phyloP scores from a whole-genome alignment of 2,329 filamentous ascomycete species.

The Aspergillus unguis region DNA sequence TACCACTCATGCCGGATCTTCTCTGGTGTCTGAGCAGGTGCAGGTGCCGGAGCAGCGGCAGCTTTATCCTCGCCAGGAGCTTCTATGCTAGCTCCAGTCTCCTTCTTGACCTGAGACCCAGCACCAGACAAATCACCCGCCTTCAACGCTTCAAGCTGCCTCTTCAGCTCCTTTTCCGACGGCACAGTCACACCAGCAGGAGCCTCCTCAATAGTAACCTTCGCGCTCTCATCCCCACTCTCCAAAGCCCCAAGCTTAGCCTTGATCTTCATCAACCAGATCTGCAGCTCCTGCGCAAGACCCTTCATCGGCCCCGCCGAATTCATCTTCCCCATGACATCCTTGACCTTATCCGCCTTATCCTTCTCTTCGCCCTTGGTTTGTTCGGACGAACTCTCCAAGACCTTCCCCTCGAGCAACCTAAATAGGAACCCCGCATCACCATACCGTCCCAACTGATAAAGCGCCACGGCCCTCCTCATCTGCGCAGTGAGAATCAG shows the following conservation, averaged over 20 bases:
- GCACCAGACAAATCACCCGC: conserved; percentile 14
- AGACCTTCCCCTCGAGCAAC: conserved; percentile 49
- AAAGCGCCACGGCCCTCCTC: conserved; percentile 71
- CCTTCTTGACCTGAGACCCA: neutral
- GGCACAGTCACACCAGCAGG: conserved; percentile 49
- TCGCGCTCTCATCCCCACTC: conserved; percentile 48
- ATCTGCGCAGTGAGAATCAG: conserved; percentile 79
- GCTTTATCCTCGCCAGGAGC: conserved; percentile 1
- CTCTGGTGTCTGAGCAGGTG: conserved; percentile 30
- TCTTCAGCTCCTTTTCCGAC: conserved; percentile 37
- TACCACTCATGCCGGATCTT: conserved; percentile 70
- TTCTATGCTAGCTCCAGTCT: neutral
- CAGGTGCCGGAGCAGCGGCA: neutral
- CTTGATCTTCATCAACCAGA: conserved; percentile 59
- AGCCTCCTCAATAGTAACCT: conserved; percentile 50
- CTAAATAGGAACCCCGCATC: conserved; percentile 70
- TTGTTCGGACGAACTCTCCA: neutral
- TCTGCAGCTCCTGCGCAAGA: conserved; percentile 42
- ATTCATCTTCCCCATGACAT: conserved; percentile 26
- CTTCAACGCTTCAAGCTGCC: conserved; percentile 31
- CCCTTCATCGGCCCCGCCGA: conserved; percentile 19
- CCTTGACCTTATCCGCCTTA: conserved; percentile 28
- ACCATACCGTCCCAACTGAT: conserved; percentile 66
- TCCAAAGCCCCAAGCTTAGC: conserved; percentile 50
- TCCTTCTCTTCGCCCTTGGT: conserved; percentile 26